Base-by-base conservation (phyloP, 345 rosid species). In the Abelmoschus esculentus region DNA sequence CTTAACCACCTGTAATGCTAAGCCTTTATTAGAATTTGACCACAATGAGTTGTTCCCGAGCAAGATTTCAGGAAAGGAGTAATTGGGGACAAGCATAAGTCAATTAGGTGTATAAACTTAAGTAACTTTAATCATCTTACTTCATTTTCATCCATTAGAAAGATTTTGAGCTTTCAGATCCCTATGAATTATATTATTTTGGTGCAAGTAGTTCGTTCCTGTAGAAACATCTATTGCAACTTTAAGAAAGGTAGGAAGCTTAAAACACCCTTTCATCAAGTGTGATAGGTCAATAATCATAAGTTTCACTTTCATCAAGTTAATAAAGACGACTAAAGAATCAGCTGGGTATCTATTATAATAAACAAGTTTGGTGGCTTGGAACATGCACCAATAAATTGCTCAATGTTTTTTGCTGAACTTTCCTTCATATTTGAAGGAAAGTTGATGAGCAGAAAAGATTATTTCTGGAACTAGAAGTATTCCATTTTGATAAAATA, bases 351-450 rank as follows among this genome's bases (percentile, higher is more conserved):
- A 89, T 97, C 98, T 72, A 96, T 90, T 73, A 93, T 87, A 65
- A 93, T 93, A 83, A 93, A 89, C 79, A 93, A 80, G 80, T 86
- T 82, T 42, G 93, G 97, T 68, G 96, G 91, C 83, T 89, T 90
- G 62, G 98, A 90, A 78, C 97, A 93, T 74, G 98, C 97, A 74
- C 98, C 98, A 70, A 93, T 90, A 81, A 93, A 93, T 74, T 93
- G 98, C 66, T 89, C 97, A 47, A 93, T 96, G 70, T 93, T 90
- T 79, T 90, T 93, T 90, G 97, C 52, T 97, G 85, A 56, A 93
- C 97, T 85, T 90, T 90, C 87, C 98, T 90, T 78, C 70, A 85
- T 78, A 59, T 80, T 75, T 54, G 63, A 70, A 77, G 32, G 64
- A 58, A 31, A 47, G 47, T 66, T 29, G 29, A 58, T 15, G 3